Conservation (phyloP, 768 basidiomycete species). For the Hygrophorus russula region DNA sequence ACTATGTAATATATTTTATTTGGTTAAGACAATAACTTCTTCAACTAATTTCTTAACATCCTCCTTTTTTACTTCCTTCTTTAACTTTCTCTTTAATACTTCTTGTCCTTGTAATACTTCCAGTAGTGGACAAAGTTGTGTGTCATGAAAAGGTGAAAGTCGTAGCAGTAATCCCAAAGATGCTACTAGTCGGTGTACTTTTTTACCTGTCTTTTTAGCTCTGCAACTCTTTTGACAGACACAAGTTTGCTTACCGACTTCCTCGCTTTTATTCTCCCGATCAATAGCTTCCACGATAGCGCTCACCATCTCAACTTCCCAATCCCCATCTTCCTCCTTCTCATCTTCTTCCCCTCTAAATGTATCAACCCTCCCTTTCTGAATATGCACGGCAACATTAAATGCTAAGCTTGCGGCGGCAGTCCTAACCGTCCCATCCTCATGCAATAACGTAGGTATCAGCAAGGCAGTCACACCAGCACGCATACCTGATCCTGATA, state of each 20-base stretch:
- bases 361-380: conserved; percentile 43
- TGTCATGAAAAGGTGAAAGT: conserved; percentile 57
- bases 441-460: conserved; percentile 56
- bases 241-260: conserved; percentile 51
- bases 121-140: conserved; percentile 43
- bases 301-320: conserved; percentile 77
- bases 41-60: conserved; percentile 54
- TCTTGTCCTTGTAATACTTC: conserved; percentile 57
- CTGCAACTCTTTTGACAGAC: neutral
- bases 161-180: conserved; percentile 69
- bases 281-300: conserved; percentile 74
- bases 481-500: conserved; percentile 8
- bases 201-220: conserved; percentile 2
- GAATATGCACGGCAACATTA: conserved; percentile 57
- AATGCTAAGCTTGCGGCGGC: conserved; percentile 80
- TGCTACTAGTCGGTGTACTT: conserved; percentile 76
- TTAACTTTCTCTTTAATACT: conserved; percentile 48
- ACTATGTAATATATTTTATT: too few species aligned
- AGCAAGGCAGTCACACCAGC: conserved; percentile 40
- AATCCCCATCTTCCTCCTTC: conserved; percentile 58
- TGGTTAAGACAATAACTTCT: too few species aligned
- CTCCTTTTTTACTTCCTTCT: conserved; percentile 42
- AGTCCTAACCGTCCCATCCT: conserved; percentile 56
- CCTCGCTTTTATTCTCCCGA: conserved; percentile 63
- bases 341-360: conserved; percentile 20